Conservation (phyloP, 2,329 filamentous ascomycete genomes). For the Hirsutella thompsonii region DNA sequence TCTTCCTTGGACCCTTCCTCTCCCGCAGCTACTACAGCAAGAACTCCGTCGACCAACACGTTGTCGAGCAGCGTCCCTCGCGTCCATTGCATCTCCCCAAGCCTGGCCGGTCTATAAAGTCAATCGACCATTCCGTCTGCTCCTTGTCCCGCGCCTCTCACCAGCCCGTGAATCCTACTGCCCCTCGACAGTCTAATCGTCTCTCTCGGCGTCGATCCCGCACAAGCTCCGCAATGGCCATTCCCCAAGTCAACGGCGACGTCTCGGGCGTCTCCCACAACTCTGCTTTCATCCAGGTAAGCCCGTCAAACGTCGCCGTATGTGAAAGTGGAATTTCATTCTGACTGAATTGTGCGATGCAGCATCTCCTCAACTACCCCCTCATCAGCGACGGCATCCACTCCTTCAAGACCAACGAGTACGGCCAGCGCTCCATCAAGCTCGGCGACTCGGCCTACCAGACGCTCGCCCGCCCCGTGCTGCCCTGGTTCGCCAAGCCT, state of each 20-base stretch:
- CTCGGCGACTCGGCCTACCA: slow-evolving; percentile 64
- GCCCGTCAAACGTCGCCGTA: slow-evolving; percentile 1
- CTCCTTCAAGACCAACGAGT: slow-evolving; percentile 68
- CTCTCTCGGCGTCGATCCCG: too few relatives aligned
- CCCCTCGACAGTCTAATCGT: too few relatives aligned
- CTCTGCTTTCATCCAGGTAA: slow-evolving; percentile 38
- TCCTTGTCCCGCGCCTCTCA: too few relatives aligned
- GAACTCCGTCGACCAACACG: too few relatives aligned
- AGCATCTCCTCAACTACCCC: slow-evolving; percentile 82
- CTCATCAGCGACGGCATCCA: slow-evolving; percentile 66
- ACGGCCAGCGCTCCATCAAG: slow-evolving; percentile 71
- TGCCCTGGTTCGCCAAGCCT: slow-evolving; percentile 59
- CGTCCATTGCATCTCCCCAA: too few relatives aligned
- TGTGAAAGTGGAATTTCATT: neutral
- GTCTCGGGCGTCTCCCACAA: slow-evolving; percentile 24
- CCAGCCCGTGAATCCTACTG: too few relatives aligned
- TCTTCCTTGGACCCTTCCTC: neutral
- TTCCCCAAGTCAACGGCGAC: slow-evolving; percentile 37
- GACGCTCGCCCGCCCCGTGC: slow-evolving; percentile 62
- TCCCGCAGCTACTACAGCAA: neutral
- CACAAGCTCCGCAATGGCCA: slow-evolving; percentile 17
- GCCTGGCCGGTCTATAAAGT: too few relatives aligned
- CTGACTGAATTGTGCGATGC: slow-evolving; percentile 1
- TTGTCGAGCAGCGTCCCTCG: too few relatives aligned
- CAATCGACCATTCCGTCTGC: too few relatives aligned